phyloP scores from a whole-genome alignment of 345 rosid species.

The Chamaenerion angustifolium region DNA sequence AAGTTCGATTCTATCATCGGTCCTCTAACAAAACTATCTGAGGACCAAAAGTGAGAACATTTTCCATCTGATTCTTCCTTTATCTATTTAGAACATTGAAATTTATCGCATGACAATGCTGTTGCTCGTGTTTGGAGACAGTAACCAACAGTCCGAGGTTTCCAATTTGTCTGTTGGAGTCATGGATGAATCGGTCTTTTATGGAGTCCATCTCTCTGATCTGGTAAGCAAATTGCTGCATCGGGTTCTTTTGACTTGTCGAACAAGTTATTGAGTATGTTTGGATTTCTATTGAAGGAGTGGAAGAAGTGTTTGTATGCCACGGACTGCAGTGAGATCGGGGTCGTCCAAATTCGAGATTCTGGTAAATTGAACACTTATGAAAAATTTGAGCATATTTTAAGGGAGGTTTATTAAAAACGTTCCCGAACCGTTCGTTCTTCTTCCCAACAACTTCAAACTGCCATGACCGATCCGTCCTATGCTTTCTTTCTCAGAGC shows the following conservation, averaged over 20 bases:
- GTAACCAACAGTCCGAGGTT: constrained; percentile 33
- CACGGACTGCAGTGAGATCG: constrained; percentile 82
- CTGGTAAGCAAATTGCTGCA: constrained; percentile 36
- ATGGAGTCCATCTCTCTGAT: constrained; percentile 42
- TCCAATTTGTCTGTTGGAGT: constrained; percentile 32
- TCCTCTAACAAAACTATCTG: constrained; percentile 57
- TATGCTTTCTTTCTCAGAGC: constrained; percentile 26
- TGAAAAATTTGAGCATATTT: not conserved
- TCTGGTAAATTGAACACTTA: constrained; percentile 32
- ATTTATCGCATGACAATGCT: too few species aligned
- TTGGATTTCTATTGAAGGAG: constrained; percentile 30
- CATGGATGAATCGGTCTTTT: constrained; percentile 28
- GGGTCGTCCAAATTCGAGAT: constrained; percentile 53
- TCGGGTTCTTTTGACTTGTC: constrained; percentile 3
- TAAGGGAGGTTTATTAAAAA: too few species aligned
- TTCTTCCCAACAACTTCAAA: too few species aligned
- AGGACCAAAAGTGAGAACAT: constrained; percentile 43
- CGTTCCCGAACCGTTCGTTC: too few species aligned
- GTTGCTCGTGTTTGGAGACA: constrained; percentile 27
- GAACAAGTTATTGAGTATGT: constrained; percentile 9
- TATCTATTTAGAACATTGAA: too few species aligned
- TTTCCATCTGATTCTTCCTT: too few species aligned
- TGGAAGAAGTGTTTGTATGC: constrained; percentile 67
- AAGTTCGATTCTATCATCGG: constrained; percentile 71
- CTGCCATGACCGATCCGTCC: constrained; percentile 5